Base-by-base conservation (phyloP, 805 yeast genomes). In the Pichia sporocuriosa region DNA sequence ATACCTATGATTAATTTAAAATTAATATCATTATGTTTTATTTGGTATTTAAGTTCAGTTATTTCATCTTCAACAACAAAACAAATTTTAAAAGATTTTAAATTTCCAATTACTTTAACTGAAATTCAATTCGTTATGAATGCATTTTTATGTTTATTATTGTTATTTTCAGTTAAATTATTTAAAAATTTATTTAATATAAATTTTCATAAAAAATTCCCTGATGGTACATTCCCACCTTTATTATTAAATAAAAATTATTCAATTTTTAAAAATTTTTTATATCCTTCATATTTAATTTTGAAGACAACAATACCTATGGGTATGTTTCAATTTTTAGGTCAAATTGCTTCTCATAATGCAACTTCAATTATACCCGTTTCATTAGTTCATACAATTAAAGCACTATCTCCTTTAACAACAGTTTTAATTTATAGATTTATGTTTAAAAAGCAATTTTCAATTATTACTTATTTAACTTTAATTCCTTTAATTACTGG, bases 351-450 rank as follows among this genome's bases (percentile, higher is more conserved):
- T 12, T 77, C 94, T 7, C 96, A 89, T 59, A 84, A 84, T 57
- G 90, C 97, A n/a, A 88, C 96, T 2, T 75, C 89, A 2, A 62
- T 84, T 46, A 85, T 93, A 39, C 96, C 96, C 0, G 96, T 93
- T n/a, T 84, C 96, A 5, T 66, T 89, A 49, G 97, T 93, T 17
- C 97, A 90, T 61, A 88, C 97, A 8, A 80, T 90, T 52, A 93
- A 93, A 65, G 93, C 96, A 2, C 67, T 90, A 29, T 81, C 95
- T 25, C 98, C 98, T 3, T 68, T 90, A 21, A 75, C 86, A 37
- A 90, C 97, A 0, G 97, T 93, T 11, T 61, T 77, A 24, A 84
- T 85, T 32, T 88, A 88, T 63, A 70, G 84, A 49, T 46, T 79
- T 11, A 41, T 81, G 29, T 83, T 81, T 56, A 67, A 72, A 24